Base-by-base conservation (phyloP, 345 rosid species). In the Aethionema arabicum region DNA sequence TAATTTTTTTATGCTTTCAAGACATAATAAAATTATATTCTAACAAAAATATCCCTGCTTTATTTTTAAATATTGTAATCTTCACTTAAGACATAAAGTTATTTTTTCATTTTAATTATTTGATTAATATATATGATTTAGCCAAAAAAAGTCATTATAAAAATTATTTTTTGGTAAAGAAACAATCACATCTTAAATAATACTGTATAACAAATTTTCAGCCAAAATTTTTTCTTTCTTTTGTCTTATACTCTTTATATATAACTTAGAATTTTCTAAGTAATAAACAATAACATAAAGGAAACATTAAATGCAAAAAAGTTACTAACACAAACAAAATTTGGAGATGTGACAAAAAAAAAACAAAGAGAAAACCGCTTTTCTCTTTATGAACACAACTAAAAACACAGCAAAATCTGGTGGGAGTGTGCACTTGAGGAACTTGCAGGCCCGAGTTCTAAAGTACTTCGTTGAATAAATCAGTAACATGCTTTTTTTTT, bases 271-370 rank as follows among this genome's bases (percentile, higher is more conserved):
- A 30, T 38, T 39, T 61, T 30, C 27, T 9, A 29, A 47, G 63
- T 38, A 7, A 43, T 59, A 66, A 40, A 43, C 46, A 38, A 60
- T 6, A 35, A 46, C 45, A 48, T 12, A 21, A 21, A 61, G 2
- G 8, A 45, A 32, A 12, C 45, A 61, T 5, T 0, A 7, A 62
- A 5, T 40, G 52, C 46, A 41, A 2, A 69, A 53, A 40, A 37
- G 27, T 21, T 10, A 11, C 8, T 31, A 38, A 69, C 41, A 55
- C 27, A 11, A 31, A 49, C 59, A 70, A 70, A 70, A 70, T 46
- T 63, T 50, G 50, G 67, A 61, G 56, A 52, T 29, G 27, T 7
- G 32, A 30, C 55, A 51, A 27, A 12, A 32, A 27, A 40, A 12
- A 6, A 8, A 8, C 32, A 11, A 31, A 59, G 27, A 21, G 27